phyloP scores from a whole-genome alignment of 805 yeast genomes.

The Yamadazyma olivae region DNA sequence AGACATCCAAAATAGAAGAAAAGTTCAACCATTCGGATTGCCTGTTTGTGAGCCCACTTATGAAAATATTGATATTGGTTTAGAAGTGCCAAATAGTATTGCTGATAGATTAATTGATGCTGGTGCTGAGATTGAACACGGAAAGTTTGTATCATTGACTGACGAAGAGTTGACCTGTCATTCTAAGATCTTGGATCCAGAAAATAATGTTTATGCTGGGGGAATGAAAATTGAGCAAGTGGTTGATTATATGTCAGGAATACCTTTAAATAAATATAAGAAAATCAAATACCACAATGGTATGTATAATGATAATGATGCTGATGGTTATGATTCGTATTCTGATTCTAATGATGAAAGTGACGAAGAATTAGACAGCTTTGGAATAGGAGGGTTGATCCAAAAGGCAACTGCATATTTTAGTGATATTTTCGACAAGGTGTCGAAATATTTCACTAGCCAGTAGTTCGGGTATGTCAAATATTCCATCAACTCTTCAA shows the following conservation, averaged over 20 bases:
- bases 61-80: conserved; percentile 35
- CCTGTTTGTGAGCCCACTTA: conserved; percentile 33
- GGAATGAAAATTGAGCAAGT: conserved; percentile 6
- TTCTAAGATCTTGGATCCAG: conserved; percentile 39
- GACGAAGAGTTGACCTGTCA: conserved; percentile 42
- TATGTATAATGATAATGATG: conserved; percentile 26
- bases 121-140: conserved; percentile 49
- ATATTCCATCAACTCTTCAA: not conserved
- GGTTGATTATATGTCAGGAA: conserved; percentile 17
- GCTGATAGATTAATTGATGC: conserved; percentile 43
- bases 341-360: conserved; percentile 3
- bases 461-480: not conserved
- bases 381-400: conserved; percentile 5
- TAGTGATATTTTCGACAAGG: conserved; percentile 3
- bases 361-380: not conserved
- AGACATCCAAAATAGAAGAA: conserved; percentile 18
- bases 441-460: conserved; percentile 5
- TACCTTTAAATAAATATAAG: conserved; percentile 16
- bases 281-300: conserved; percentile 26
- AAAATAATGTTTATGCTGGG: conserved; percentile 37
- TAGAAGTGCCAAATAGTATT: conserved; percentile 42
- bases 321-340: conserved; percentile 3
- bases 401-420: conserved; percentile 9
- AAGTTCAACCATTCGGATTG: conserved; percentile 14
- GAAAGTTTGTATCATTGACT: conserved; percentile 46